Base-by-base conservation (phyloP, 2,329 filamentous ascomycete genomes). In the Trichoderma sp. region DNA sequence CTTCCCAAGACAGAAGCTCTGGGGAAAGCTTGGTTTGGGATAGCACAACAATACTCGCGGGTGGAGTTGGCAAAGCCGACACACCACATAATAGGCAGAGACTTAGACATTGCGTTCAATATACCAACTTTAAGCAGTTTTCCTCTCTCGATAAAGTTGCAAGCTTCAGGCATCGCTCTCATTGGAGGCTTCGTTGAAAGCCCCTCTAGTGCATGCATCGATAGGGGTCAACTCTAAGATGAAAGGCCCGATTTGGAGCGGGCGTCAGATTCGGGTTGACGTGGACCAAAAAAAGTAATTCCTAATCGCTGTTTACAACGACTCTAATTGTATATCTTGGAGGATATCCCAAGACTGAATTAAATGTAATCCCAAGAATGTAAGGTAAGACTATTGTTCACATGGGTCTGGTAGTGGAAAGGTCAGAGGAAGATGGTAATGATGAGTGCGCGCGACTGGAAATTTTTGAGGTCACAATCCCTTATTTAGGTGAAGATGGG, bases 401-500 rank as follows among this genome's bases (percentile, higher is more conserved):
- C 5, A 13, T 2, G 19, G 42, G 42, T 48, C 5, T 48, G 13
- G 4, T 48, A 0, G 19, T 48, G 42, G 13, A 10, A 22, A 22
- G 10, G 19, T 48, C 42, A 5, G 42, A 48, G 42, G n/a, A 22
- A 48, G 42, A 48, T 10, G 42, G 2, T 19, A n/a, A 7, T 29
- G 2, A 22, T 19, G 42, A n/a, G 10, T 48, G 22, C 10, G 42
- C 22, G 42, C 42, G 42, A 5, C n/a, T 48, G 12, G 42, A 19
- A 0, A 1, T 1, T 22, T 48, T 48, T 10, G 12, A 2, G 0
- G 10, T 13, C 8, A 3, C 0, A 10, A 22, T 48, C 12, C 42
- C 42, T 22, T 48, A 19, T n/a, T 48, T 19, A 12, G n/a, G 13
- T 10, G 42, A 48, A 19, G 42, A 48, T 5, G 19, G 22, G 42